Conservation (phyloP, 163 green algal species). For the Botryococcus braunii region DNA sequence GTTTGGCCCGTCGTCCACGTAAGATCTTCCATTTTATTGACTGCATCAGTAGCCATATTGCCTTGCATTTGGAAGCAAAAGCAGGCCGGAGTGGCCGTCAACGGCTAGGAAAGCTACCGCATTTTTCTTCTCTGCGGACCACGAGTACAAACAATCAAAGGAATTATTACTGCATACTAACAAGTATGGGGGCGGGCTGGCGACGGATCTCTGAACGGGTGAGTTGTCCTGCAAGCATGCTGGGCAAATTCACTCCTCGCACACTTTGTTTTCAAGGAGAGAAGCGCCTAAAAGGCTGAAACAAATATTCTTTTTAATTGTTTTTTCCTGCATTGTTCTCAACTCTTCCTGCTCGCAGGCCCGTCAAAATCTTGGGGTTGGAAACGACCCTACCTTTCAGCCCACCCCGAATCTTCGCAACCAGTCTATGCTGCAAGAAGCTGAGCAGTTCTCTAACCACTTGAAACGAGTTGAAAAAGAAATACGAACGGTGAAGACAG, state of each 20-base stretch:
- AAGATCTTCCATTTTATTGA: too few relatives aligned
- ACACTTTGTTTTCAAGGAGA: too few relatives aligned
- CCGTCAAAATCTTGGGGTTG: neutral
- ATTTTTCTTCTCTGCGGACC: neutral
- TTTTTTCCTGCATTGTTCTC: too few relatives aligned
- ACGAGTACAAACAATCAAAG: neutral
- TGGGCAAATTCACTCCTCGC: too few relatives aligned
- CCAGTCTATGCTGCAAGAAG: constrained; percentile 77
- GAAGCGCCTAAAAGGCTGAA: too few relatives aligned
- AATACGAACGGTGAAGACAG: constrained; percentile 54
- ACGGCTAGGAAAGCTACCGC: neutral
- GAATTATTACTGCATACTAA: neutral
- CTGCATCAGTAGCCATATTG: too few relatives aligned
- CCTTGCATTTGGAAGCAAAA: too few relatives aligned
- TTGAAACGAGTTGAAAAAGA: constrained; percentile 70
- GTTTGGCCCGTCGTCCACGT: too few relatives aligned
- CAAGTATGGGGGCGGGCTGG: constrained; percentile 38
- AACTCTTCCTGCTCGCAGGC: too few relatives aligned
- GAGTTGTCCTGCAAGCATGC: too few relatives aligned
- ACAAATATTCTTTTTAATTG: too few relatives aligned
- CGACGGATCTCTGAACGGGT: constrained; percentile 36
- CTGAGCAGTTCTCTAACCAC: constrained; percentile 63
- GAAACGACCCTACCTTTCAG: constrained; percentile 45
- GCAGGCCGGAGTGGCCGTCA: too few relatives aligned
- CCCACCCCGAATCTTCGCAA: constrained; percentile 71